Conservation (phyloP, 2,329 filamentous ascomycete species). For the Metarhizium sp. region DNA sequence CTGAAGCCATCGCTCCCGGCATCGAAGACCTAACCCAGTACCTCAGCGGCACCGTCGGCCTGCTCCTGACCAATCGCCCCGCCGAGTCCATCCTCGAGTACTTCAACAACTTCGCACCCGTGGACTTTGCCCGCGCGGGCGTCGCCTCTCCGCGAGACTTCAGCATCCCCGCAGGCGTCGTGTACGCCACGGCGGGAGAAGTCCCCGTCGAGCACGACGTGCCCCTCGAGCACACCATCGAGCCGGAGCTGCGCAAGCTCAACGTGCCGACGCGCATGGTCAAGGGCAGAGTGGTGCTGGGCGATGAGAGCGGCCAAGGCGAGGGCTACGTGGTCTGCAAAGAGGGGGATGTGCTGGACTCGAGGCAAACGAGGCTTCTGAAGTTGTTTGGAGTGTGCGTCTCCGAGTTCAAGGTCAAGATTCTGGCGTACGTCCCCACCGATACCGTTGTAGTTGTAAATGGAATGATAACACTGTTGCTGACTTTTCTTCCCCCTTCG, state of each 20-base stretch:
- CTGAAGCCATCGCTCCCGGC: constrained; percentile 73
- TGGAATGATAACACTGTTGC: background rate
- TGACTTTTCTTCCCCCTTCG: background rate
- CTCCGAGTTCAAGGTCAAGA: constrained; percentile 78
- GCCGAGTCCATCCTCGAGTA: constrained; percentile 59
- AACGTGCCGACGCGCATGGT: constrained; percentile 84
- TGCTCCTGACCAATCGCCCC: constrained; percentile 79
- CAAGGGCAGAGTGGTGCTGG: constrained; percentile 76
- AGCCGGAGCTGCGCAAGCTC: constrained; percentile 82
- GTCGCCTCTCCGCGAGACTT: constrained; percentile 65
- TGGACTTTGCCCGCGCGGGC: constrained; percentile 88
- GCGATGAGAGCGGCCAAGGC: constrained; percentile 41
- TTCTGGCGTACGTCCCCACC: constrained; percentile 55
- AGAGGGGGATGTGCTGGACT: constrained; percentile 77
- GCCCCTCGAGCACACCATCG: constrained; percentile 75
- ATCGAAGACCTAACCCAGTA: constrained; percentile 60
- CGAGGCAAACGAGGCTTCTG: constrained; percentile 82
- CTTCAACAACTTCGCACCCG: constrained; percentile 62
- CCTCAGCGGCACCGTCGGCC: constrained; percentile 74
- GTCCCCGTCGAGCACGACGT: constrained; percentile 74
- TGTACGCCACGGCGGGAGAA: constrained; percentile 75
- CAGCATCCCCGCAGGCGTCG: constrained; percentile 70
- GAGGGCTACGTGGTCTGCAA: constrained; percentile 70
- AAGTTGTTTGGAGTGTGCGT: constrained; percentile 90
- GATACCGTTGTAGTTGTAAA: background rate